Conservation (phyloP, 768 basidiomycete species). For the Boletus rubropictus region DNA sequence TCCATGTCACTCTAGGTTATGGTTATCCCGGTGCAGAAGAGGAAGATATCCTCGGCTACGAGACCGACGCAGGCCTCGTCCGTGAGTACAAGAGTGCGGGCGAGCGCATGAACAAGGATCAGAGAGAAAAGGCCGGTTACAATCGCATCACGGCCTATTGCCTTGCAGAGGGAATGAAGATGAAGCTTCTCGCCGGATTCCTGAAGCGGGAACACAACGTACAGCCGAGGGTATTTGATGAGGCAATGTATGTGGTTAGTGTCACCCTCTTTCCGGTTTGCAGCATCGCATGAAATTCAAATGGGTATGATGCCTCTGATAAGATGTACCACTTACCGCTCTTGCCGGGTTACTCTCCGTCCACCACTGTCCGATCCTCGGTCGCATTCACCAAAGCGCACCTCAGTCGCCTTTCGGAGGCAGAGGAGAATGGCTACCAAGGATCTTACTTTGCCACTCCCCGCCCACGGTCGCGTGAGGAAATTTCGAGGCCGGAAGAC, state of each 20-base stretch:
- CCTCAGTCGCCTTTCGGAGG: slow-evolving; percentile 69
- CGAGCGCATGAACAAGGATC: slow-evolving; percentile 84
- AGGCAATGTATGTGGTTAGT: slow-evolving; percentile 87
- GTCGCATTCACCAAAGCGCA: slow-evolving; percentile 55
- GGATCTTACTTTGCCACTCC: slow-evolving; percentile 65
- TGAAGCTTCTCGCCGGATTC: slow-evolving; percentile 79
- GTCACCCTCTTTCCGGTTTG: background rate
- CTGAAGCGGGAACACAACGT: slow-evolving; percentile 94
- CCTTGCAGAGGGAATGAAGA: slow-evolving; percentile 76
- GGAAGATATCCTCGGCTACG: slow-evolving; percentile 53
- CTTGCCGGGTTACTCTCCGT: slow-evolving; percentile 84
- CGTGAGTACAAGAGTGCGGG: slow-evolving; percentile 79
- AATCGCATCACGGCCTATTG: slow-evolving; percentile 87
- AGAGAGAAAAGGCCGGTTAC: slow-evolving; percentile 75
- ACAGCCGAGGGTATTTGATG: slow-evolving; percentile 79
- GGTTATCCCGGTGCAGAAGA: slow-evolving; percentile 27
- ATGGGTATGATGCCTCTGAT: background rate
- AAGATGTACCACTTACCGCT: slow-evolving; percentile 91
- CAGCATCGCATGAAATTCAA: background rate
- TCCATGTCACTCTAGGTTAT: slow-evolving; percentile 25
- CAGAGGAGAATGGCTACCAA: slow-evolving; percentile 87
- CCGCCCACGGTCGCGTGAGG: slow-evolving; percentile 17
- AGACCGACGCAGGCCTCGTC: slow-evolving; percentile 55
- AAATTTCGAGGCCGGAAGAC: slow-evolving; percentile 10
- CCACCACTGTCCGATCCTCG: slow-evolving; percentile 81